Base-by-base conservation (phyloP, 2,329 filamentous ascomycete species). In the Corinectria fuckeliana region DNA sequence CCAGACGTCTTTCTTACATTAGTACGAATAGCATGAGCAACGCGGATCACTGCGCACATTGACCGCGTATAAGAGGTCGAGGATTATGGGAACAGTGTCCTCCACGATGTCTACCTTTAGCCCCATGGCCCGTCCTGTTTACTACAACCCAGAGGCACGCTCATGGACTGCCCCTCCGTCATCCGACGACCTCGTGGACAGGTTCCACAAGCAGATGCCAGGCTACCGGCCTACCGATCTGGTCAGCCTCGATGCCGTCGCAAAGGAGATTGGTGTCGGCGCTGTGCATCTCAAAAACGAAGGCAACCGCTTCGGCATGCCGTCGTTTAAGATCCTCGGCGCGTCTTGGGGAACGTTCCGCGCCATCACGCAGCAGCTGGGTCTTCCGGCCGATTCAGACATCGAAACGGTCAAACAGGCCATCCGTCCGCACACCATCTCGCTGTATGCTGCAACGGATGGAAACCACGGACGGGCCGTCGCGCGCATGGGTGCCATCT, bases 381-480 rank as follows among this genome's bases (percentile, higher is more conserved):
- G 70, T 2, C 73, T 87, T 0, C 72, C 80, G 0, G 62, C 77
- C 0, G 76, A 77, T 1, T 71, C 80, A 0, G 70, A 75, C 3
- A 68, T 88, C 0, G 74, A 79, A 0, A 74, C 80, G 0, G 65
- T 88, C 1, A 75, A 76, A 3, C 45, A 64, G 0, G 69, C 70
- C 1, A 72, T 78, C 0, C 56, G 66, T 1, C 67, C 63, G 2
- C 55, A 68, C 0, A 65, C 69, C 0, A 64, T 86, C 18, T 75
- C 69, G 0, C 71, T 91, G 0, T 82, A 88, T 38, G 86, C 90
- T 0, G 87, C 88, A 2, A 92, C 89, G 0, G 90, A 92, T 48
- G 91, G 91, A 0, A 94, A 94, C 63, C 90, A 91, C 79, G 91
- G 91, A 0, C 80, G 90, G 2, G 91, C 91, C 0, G 82, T 92